These are phyloP conservation scores for Backusella psychrophila DNA, from an alignment of 192 early-diverging fungal genomes.

Conservation along the genomic window DNA sequence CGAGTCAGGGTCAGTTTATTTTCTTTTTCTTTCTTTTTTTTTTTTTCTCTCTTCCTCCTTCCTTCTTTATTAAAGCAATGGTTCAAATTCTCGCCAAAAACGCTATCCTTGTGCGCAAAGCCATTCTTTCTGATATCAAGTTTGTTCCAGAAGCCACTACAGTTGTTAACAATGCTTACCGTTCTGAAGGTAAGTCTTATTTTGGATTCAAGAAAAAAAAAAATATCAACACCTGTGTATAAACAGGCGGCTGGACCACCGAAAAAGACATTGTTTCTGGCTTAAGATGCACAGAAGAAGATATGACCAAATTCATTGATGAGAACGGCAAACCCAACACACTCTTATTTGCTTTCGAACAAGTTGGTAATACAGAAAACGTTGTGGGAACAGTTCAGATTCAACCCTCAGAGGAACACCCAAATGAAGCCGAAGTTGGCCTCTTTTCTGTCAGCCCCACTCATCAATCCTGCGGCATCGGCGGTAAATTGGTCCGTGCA, in stretches of 20 bases:
- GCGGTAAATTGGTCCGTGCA: constrained; percentile 42
- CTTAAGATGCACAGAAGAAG: constrained; percentile 36
- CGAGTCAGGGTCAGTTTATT: constrained; percentile 5
- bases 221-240: not conserved
- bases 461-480: constrained; percentile 49
- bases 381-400: constrained; percentile 50
- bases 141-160: not conserved
- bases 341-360: constrained; percentile 41
- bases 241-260: constrained; percentile 46
- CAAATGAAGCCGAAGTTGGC: constrained; percentile 42
- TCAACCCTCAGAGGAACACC: constrained; percentile 31
- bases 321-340: constrained; percentile 36
- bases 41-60: not conserved
- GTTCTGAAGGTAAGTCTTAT: constrained; percentile 37
- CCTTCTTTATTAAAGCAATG: not conserved
- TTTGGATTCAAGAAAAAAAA: not conserved
- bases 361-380: constrained; percentile 6
- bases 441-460: constrained; percentile 45
- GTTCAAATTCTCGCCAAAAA: not conserved
- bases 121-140: not conserved
- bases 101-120: not conserved
- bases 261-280: constrained; percentile 46
- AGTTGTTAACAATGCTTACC: constrained; percentile 46
- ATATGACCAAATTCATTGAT: constrained; percentile 26
- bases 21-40: not conserved